These are phyloP conservation scores for Alternaria atra DNA, from an alignment of 2,329 filamentous ascomycete species.

Conservation along the genomic window DNA sequence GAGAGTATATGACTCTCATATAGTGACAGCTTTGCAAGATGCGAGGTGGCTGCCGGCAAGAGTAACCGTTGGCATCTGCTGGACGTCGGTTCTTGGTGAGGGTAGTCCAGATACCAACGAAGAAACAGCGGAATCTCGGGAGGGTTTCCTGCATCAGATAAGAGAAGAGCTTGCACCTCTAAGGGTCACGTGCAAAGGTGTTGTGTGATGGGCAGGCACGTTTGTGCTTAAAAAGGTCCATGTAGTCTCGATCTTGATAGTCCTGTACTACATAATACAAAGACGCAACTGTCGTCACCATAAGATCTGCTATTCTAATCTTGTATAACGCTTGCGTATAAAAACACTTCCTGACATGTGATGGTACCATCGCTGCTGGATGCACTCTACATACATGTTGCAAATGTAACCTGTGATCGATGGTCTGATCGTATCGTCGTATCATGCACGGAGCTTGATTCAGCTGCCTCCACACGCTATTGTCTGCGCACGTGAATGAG, in stretches of 20 bases:
- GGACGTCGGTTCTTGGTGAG: neutral
- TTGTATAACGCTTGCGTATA: too few relatives aligned
- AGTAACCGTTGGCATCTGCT: neutral
- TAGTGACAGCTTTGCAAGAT: neutral
- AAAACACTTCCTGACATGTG: too few relatives aligned
- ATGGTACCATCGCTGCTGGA: too few relatives aligned
- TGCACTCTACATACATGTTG: too few relatives aligned
- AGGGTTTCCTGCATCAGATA: neutral
- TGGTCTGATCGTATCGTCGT: too few relatives aligned
- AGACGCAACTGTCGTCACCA: too few relatives aligned
- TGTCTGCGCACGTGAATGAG: conserved; percentile 10
- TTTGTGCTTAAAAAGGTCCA: neutral
- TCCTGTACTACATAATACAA: too few relatives aligned
- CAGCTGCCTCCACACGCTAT: conserved; percentile 9
- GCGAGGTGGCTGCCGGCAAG: neutral
- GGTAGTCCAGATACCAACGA: neutral
- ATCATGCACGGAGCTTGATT: neutral
- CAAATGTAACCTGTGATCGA: too few relatives aligned
- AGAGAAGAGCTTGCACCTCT: neutral
- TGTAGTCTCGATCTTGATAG: too few relatives aligned
- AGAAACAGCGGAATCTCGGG: neutral
- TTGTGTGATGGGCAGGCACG: neutral
- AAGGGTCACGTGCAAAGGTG: neutral
- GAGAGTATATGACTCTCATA: neutral
- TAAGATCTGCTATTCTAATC: too few relatives aligned